phyloP scores from a whole-genome alignment of 371 early-diverging fungal species.

The Mucor racemosus region DNA sequence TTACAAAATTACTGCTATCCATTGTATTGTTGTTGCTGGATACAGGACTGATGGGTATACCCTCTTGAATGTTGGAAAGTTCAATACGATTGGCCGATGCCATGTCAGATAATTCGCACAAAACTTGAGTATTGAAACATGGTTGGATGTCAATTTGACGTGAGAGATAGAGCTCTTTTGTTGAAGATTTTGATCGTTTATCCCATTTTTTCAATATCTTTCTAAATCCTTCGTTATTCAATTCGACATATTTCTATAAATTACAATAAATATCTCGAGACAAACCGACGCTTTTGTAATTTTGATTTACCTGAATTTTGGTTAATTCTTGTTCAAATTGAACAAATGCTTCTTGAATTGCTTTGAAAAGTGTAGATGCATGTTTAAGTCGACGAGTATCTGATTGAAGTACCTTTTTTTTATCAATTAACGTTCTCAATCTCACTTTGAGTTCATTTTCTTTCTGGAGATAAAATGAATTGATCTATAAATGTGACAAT shows the following conservation, averaged over 20 bases:
- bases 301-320: conserved; percentile 81
- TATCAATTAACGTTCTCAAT: conserved; percentile 74
- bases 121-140: conserved; percentile 90
- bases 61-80: conserved; percentile 57
- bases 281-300: no score
- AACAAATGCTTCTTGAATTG: conserved; percentile 85
- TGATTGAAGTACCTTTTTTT: conserved; percentile 76
- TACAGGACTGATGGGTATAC: conserved; percentile 34
- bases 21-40: conserved; percentile 9
- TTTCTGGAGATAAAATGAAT: conserved; percentile 82
- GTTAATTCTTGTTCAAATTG: conserved; percentile 92
- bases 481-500: conserved; percentile 59
- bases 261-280: neutral
- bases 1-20: conserved; percentile 9
- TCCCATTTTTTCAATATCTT: conserved; percentile 99
- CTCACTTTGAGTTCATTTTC: conserved; percentile 82
- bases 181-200: conserved; percentile 92
- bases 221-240: conserved; percentile 93
- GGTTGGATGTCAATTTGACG: conserved; percentile 95
- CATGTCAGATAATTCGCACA: conserved; percentile 87
- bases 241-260: conserved; percentile 88
- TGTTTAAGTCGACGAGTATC: conserved; percentile 59
- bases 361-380: conserved; percentile 63
- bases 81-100: conserved; percentile 73
- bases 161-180: conserved; percentile 93